A percentile compares a stretch with the other conserved stretches of the same genome.
Conservation (phyloP, 768 basidiomycete genomes). For the Saitozyma sp. region DNA sequence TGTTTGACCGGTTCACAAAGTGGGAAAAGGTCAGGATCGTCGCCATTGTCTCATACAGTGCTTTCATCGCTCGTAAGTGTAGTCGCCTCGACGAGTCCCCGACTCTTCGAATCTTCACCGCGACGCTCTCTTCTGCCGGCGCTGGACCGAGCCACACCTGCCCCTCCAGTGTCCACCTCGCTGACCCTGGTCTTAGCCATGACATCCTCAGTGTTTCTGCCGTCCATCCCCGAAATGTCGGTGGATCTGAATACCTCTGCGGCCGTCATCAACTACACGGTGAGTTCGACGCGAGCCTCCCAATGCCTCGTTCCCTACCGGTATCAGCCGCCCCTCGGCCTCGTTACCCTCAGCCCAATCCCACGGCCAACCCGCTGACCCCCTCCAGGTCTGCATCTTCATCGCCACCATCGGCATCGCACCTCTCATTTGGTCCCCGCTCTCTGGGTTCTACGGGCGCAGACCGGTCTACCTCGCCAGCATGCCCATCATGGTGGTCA, state of each 20-base stretch:
- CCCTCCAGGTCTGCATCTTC: constrained; percentile 54
- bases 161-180: neutral
- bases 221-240: constrained; percentile 72
- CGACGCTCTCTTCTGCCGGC: too few relatives aligned
- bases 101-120: too few relatives aligned
- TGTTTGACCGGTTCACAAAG: constrained; percentile 65
- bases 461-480: constrained; percentile 62
- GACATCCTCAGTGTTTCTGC: constrained; percentile 68
- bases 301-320: neutral
- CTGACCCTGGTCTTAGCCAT: constrained; percentile 58
- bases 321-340: too few relatives aligned
- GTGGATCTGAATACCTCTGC: constrained; percentile 64
- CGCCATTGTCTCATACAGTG: constrained; percentile 63
- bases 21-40: constrained; percentile 61
- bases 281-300: constrained; percentile 27
- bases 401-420: constrained; percentile 57
- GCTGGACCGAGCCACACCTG: too few relatives aligned
- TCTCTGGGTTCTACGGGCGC: constrained; percentile 64
- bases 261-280: constrained; percentile 62
- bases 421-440: constrained; percentile 59
- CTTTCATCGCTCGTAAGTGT: constrained; percentile 64
- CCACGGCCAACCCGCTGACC: too few relatives aligned
- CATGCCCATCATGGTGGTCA: constrained; percentile 63
- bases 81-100: constrained; percentile 11
- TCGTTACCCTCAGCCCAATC: too few relatives aligned